Conservation (phyloP, 129 eudicot genomes). For the Smallanthus sonchifolius region DNA sequence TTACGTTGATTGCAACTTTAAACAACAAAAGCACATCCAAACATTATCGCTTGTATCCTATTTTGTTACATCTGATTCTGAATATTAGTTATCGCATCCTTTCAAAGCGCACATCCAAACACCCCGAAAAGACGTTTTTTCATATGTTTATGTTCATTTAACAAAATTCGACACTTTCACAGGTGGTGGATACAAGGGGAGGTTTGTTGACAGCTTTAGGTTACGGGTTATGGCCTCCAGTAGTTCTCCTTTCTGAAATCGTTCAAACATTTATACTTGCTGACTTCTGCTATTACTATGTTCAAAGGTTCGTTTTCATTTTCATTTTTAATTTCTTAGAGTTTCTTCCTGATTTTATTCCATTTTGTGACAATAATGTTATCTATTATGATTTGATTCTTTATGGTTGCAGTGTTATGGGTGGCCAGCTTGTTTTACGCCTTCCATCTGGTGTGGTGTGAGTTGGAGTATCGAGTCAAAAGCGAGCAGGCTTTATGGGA, state of each 20-base stretch:
- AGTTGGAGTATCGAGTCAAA: neutral
- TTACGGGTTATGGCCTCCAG: neutral
- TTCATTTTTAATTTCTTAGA: neutral
- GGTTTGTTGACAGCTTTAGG: neutral
- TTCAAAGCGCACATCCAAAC: neutral
- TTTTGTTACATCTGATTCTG: neutral
- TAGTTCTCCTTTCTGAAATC: neutral
- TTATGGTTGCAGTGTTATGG: conserved; percentile 43
- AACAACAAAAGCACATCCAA: neutral
- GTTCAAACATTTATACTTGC: neutral
- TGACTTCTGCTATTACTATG: neutral
- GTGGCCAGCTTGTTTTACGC: conserved; percentile 53
- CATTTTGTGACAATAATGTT: neutral
- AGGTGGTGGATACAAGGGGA: neutral
- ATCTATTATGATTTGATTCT: neutral
- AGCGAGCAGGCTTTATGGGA: neutral
- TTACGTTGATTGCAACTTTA: neutral
- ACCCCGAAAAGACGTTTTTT: neutral
- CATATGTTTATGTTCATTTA: neutral
- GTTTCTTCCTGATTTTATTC: neutral
- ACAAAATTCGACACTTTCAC: neutral
- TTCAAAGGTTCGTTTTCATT: neutral
- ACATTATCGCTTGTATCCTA: neutral
- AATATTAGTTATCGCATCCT: neutral
- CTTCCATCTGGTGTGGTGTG: conserved; percentile 62